These are phyloP conservation scores for Sclerotinia subarctica DNA, from an alignment of 2,329 filamentous ascomycete species.

Conservation along the genomic window DNA sequence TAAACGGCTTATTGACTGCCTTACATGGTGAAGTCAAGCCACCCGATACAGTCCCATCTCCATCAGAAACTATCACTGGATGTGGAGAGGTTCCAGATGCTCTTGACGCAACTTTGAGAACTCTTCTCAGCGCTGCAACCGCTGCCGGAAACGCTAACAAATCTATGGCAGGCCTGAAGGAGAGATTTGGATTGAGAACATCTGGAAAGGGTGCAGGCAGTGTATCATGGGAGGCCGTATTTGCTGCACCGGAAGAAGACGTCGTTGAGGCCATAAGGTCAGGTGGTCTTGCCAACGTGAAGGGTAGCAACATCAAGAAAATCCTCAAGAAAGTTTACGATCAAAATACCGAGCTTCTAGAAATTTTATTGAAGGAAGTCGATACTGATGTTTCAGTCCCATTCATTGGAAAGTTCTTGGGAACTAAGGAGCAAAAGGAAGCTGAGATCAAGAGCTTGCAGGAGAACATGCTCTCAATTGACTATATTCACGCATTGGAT, in stretches of 20 bases:
- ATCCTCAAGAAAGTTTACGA: constrained; percentile 70
- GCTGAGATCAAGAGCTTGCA: constrained; percentile 56
- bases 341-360: constrained; percentile 57
- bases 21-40: constrained; percentile 62
- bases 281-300: constrained; percentile 68
- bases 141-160: constrained; percentile 53
- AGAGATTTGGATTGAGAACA: constrained; percentile 60
- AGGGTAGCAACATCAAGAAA: constrained; percentile 68
- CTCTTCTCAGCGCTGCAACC: constrained; percentile 52
- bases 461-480: constrained; percentile 55
- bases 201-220: constrained; percentile 66
- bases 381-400: constrained; percentile 43
- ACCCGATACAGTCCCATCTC: constrained; percentile 65
- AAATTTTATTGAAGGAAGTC: constrained; percentile 47
- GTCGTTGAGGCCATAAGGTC: constrained; percentile 66
- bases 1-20: constrained; percentile 61
- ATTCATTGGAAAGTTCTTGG: constrained; percentile 43
- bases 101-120: constrained; percentile 53
- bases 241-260: constrained; percentile 54
- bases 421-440: constrained; percentile 49
- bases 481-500: constrained; percentile 48
- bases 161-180: constrained; percentile 63
- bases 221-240: constrained; percentile 72
- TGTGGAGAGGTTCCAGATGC: constrained; percentile 56
- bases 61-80: constrained; percentile 68